Evolutionary conservation across 495 filamentous ascomycete genomes (phyloP).

Genomic region (Opeltia flavorubescens): DNA sequence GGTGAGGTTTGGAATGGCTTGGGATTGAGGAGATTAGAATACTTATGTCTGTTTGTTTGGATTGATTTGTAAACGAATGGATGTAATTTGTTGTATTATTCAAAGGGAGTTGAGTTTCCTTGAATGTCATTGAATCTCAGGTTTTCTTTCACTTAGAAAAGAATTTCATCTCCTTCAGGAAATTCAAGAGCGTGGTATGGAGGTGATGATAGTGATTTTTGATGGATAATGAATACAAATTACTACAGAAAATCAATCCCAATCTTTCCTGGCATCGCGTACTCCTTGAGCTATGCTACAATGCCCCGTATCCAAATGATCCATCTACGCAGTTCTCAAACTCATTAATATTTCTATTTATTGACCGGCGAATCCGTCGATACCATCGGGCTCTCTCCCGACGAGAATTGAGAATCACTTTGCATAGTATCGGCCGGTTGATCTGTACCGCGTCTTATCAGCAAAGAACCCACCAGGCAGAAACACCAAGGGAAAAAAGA

Average conservation of each 20-base stretch:
- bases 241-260: background rate
- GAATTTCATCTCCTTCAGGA: background rate
- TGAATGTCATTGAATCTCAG: too few species aligned
- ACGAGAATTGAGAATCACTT: conserved; percentile 28
- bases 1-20: too few species aligned
- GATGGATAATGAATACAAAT: conserved; percentile 23
- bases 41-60: too few species aligned
- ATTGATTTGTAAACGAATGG: too few species aligned
- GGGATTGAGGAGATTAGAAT: too few species aligned
- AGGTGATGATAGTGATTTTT: conserved; percentile 20
- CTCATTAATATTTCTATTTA: too few species aligned
- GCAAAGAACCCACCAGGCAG: conserved; percentile 3
- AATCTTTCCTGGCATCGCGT: background rate
- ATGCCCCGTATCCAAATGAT: background rate
- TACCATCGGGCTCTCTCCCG: conserved; percentile 25
- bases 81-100: too few species aligned
- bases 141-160: too few species aligned
- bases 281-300: background rate
- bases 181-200: background rate
- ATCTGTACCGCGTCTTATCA: conserved; percentile 28
- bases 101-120: too few species aligned
- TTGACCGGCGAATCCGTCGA: conserved; percentile 27
- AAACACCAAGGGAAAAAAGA: background rate
- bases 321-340: too few species aligned
- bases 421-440: conserved; percentile 42